phyloP scores from a whole-genome alignment of 352 stramenopile species.

The Pythium brachiatum region DNA sequence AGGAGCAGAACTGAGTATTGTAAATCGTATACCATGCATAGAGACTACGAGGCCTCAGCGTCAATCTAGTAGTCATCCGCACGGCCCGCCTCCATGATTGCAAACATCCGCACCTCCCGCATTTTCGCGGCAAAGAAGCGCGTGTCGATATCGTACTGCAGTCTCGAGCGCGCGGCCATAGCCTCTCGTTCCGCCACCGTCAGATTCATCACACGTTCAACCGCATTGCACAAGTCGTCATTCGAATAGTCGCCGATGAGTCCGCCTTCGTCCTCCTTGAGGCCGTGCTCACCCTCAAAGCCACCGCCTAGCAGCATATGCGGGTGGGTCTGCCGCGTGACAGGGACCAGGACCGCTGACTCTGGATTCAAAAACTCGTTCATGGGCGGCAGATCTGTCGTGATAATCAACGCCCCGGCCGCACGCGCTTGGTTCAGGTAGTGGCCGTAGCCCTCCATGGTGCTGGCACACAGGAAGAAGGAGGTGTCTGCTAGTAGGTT shows the following conservation, averaged over 20 bases:
- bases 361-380: conserved; percentile 28
- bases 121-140: background rate
- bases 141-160: background rate
- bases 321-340: background rate
- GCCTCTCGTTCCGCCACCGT: background rate
- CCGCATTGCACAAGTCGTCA: background rate
- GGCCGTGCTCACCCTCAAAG: background rate
- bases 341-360: background rate
- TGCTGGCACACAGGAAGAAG: conserved; percentile 51
- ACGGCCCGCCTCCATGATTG: background rate
- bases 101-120: background rate
- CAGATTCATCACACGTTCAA: background rate
- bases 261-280: background rate
- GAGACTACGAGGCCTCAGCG: no score
- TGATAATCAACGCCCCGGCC: conserved; percentile 35
- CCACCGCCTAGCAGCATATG: background rate
- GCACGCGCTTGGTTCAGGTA: conserved; percentile 58
- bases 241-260: background rate
- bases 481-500: background rate
- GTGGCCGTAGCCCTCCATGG: conserved; percentile 49
- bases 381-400: conserved; percentile 44
- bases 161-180: background rate
- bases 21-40: no score
- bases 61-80: background rate
- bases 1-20: no score